Evolutionary conservation across 2,329 filamentous ascomycete species (phyloP), one percentile per base, ranked within the genome.

Genomic region (Colletotrichum sp.): DNA sequence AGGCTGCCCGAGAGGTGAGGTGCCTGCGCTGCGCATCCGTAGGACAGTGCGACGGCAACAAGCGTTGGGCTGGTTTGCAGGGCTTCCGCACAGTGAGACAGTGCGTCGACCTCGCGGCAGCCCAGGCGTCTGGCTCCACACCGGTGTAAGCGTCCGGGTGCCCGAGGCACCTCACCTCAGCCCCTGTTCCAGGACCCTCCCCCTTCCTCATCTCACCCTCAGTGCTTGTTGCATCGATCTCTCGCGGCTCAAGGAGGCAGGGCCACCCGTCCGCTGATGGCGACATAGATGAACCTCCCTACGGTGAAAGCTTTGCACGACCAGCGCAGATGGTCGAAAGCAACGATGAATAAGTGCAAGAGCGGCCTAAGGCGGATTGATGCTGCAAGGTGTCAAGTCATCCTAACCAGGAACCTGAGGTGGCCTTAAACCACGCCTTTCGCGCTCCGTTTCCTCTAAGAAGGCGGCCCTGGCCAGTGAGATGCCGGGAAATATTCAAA

Each of bases 91-190:
- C 57, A 34, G 57, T 59, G 27, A 33, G 21, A 72, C 64, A 57
- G 57, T 72, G 70, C 34, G 55, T 24, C 15, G 6, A 33, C 31
- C 31, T 18, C 16, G 15, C n/a, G 7, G 21, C 33, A 31, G 34
- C 29, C 51, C 24, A 33, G 33, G 31, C 29, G 29, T 43, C 65
- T n/a, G 55, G 65, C 34, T 54, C 70, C 70, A 69, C 70, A 69
- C 59, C 65, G 65, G 65, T 72, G 70, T 69, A 58, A 47, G 65
- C 34, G 27, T 27, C 57, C 69, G 57, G 57, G 15, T 63, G 69
- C 61, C 13, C 68, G n/a, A 27, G 36, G 33, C 29, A 21, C 29
- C 15, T 18, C 36, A 47, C 21, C 9, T 29, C 34, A 34, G 27
- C 51, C 58, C n/a, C 51, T 31, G 38, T 24, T 47, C 33, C 16